Conservation (phyloP, 306 rosid species). For the Vigna nakashimae region DNA sequence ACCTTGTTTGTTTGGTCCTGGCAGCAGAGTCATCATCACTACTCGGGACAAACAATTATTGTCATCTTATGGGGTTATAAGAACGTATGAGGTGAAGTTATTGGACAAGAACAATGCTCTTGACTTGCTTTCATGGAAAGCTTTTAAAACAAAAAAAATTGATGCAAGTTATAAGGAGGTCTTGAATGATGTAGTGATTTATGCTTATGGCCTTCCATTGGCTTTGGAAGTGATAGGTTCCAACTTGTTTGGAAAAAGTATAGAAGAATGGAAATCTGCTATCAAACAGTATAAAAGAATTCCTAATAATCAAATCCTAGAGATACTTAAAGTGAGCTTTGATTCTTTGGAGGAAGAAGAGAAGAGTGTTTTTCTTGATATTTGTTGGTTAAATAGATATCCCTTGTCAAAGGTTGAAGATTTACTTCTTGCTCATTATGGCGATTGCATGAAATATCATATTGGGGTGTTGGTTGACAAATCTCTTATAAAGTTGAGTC, state of each 20-base stretch:
- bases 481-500: not conserved
- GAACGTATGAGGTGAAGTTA: not conserved
- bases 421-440: not conserved
- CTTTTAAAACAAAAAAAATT: not conserved
- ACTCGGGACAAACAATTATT: not conserved
- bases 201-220: not conserved
- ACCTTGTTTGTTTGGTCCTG: not conserved
- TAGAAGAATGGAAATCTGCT: too few relatives aligned
- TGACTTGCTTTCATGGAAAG: not conserved
- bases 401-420: not conserved
- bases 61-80: not conserved
- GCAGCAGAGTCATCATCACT: not conserved
- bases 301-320: too few relatives aligned
- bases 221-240: too few relatives aligned
- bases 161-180: not conserved
- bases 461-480: not conserved
- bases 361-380: not conserved
- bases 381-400: too few relatives aligned
- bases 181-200: not conserved
- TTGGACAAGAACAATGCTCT: not conserved
- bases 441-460: not conserved
- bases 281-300: too few relatives aligned
- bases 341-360: too few relatives aligned
- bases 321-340: too few relatives aligned
- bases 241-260: too few relatives aligned